A percentile compares a stretch with the other conserved stretches of the same genome.
phyloP scores from a whole-genome alignment of 768 basidiomycete species.

The Leccinellum rugosiceps region DNA sequence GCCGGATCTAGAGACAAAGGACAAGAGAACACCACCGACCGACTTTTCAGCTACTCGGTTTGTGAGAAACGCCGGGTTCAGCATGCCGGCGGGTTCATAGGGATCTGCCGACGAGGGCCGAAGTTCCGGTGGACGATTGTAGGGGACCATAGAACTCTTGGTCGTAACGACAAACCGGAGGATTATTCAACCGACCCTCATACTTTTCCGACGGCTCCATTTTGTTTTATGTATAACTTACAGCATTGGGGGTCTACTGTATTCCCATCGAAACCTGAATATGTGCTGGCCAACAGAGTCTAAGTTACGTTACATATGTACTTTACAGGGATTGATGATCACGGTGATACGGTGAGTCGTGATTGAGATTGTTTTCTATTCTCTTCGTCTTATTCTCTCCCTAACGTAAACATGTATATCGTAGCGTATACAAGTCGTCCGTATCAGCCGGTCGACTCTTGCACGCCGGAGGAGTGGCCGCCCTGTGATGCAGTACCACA shows the following conservation, averaged over 20 bases:
- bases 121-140: not conserved
- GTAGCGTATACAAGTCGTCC: not conserved
- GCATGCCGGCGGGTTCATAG: not conserved
- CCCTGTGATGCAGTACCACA: not conserved
- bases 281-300: not conserved
- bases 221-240: not conserved
- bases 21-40: not conserved
- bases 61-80: not conserved
- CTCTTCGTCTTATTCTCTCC: not conserved
- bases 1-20: not conserved
- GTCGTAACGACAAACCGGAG: not conserved
- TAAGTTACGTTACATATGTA: not conserved
- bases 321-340: not conserved
- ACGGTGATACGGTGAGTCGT: not conserved
- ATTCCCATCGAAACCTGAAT: not conserved
- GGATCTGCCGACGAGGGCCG: not conserved
- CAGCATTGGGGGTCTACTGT: not conserved
- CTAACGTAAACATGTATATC: not conserved
- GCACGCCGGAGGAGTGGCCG: not conserved
- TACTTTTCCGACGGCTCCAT: not conserved
- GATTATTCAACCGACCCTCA: not conserved
- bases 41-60: not conserved
- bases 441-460: not conserved
- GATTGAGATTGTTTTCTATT: not conserved
- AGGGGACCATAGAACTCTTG: not conserved